Evolutionary conservation across 2,329 filamentous ascomycete species (phyloP), one percentile per base, ranked within the genome.

Genomic region (Trichophaea hybrida): DNA sequence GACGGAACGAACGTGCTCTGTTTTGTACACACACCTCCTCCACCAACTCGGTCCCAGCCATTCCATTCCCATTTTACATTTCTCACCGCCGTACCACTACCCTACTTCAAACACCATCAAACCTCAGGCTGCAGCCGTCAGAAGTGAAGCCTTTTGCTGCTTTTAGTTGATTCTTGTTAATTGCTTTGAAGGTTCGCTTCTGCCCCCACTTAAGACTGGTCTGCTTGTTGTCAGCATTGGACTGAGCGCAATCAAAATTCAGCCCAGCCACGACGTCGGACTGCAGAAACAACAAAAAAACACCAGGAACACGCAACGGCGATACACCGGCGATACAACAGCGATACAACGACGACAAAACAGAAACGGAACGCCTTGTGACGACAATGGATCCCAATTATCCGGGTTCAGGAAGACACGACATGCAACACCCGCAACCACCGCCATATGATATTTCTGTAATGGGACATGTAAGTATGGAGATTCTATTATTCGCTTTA

Each of bases 391-490:
- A 55, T 35, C 53, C 53, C 35, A 55, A 55, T 35, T 55, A 43
- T 31, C 53, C 34, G 10, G 53, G 53, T n/a, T 12, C 53, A 44
- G 53, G 53, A 6, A 55, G 53, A 55, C 53, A 55, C 53, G 53
- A 55, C 53, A 12, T 37, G n/a, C 24, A 15, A 37, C 53, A 55
- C 17, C 64, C 61, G 37, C 64, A 65, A 56, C 62, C 64, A 53
- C 53, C 57, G 50, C 61, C 59, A 57, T 66, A 66, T 59, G 64
- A 66, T 57, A 66, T 66, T 57, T 65, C 63, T 55, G 63, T 64
- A 49, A 63, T 65, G 59, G 64, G 64, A 57, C 64, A 66, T 65
- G 63, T 65, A 57, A 62, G 61, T 52, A 40, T 38, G 48, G 58
- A 59, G 52, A 59, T 64, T 43, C 4, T 32, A 5, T 31, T 43